Evolutionary conservation across 2,329 filamentous ascomycete genomes (phyloP), one percentile per base, ranked within the genome.

Genomic region (Talaromyces islandicus): DNA sequence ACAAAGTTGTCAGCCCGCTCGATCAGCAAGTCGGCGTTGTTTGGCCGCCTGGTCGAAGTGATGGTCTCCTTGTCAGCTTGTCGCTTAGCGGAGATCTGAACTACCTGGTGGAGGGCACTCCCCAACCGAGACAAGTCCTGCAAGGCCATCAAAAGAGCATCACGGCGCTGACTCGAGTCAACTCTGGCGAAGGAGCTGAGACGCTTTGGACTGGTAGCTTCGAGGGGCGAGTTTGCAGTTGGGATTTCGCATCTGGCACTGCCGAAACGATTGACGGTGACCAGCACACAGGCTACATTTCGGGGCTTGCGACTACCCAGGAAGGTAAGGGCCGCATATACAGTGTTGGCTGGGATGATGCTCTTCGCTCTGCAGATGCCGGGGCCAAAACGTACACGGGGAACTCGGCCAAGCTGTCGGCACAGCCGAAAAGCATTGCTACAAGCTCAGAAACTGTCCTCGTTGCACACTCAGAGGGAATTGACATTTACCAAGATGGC

Each of bases 11-110:
- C 63, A 91, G 85, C 70, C 81, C 97, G 41, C 82, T 83, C 3
- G 84, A 97, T 71, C 94, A 99, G 75, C 94, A 99, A 72, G 91
- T 97, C 32, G 94, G 94, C 57, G 91, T 99, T 6, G 91, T 94
- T 10, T 96, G 92, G 87, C 91, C 92, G 1, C 82, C 86, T 53
- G 90, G 89, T 54, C 85, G 93, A 64, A 89, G 80, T 57, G 94
- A 99, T 71, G 91, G 89, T 30, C 80, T 97, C 62, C 86, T 99
- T 64, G 92, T 99, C 73, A 96, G 91, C 73, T 79, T 97, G 65
- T 94, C 91, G 67, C 82, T 97, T 21, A 87, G 87, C 56, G 94
- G 94, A 25, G 90, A 97, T 71, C 85, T 99, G 62, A 95, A 90
- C 73, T 99, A 99, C 74, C 82, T 97, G 50, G 81, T 85, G 11